Base-by-base conservation (phyloP, 2,329 filamentous ascomycete species). In the Aspergillus sergii region DNA sequence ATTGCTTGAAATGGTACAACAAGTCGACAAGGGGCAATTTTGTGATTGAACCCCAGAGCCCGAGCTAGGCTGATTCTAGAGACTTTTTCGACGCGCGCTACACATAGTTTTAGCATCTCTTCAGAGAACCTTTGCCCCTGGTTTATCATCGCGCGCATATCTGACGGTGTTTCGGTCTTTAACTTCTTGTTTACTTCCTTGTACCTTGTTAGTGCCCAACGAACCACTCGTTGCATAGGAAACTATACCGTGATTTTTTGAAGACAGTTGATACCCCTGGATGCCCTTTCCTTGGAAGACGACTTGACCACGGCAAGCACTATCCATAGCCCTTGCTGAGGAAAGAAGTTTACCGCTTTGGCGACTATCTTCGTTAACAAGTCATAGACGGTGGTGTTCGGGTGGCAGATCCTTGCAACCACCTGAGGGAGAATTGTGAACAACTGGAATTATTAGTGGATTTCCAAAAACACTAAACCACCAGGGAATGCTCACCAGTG, bases 381-480 rank as follows among this genome's bases (percentile, higher is more conserved):
- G 63, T 89, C 87, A 78, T 92, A 96, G 1, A 97, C 93, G 1
- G 88, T 86, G 4, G 78, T 78, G 75, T 97, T 92, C 1, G 90
- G 88, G 79, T 99, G 95, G 53, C 91, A 92, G 71, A 99, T 97
- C 36, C 95, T 89, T n/a, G 94, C 95, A 61, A 99, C 91, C 65
- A 99, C 91, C 78, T 99, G 95, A 6, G 95, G 91, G 48, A 99
- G 83, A 7, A 94, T 88, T 1, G 84, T 85, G 69, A 84, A 84
- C 32, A 84, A 77, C 74, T 83, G 63, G 53, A 70, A 30, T 50
- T 58, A 65, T 75, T 63, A 75, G 69, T 57, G 23, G 54, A 30
- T 45, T 34, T 43, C 19, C 21, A 12, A 10, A 3, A 12, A 32
- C 36, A n/a, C 34, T 19, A 56, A 16, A 61, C 10, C 6, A 11